Percentiles rank a stretch among this genome's conserved stretches.
These are phyloP conservation scores for Ceratobasidium sp. DNA, from an alignment of 1,284 basidiomycete genomes.

Conservation along the genomic window DNA sequence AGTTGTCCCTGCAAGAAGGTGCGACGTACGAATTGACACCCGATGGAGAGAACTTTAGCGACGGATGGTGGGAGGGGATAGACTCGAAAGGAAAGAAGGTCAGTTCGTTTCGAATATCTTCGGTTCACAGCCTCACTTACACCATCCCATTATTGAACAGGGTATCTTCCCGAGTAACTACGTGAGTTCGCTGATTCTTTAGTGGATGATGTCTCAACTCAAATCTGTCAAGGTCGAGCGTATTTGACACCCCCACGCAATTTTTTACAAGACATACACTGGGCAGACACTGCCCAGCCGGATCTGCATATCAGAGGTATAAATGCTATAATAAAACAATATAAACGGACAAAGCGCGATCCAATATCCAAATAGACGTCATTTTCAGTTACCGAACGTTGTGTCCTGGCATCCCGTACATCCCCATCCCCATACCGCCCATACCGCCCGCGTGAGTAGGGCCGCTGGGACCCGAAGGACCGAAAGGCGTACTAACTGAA, in stretches of 20 bases:
- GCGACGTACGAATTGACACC: constrained; percentile 66
- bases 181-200: constrained; percentile 57
- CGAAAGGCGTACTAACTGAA: constrained; percentile 23
- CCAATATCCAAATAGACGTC: background rate
- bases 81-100: constrained; percentile 61
- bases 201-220: background rate
- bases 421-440: constrained; percentile 34
- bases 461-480: constrained; percentile 19
- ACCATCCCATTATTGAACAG: constrained; percentile 23
- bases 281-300: background rate
- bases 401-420: constrained; percentile 35
- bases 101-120: background rate
- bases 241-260: constrained; percentile 6
- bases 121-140: too few relatives aligned
- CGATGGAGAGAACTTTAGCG: constrained; percentile 68
- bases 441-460: constrained; percentile 23
- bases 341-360: constrained; percentile 10
- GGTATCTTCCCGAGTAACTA: constrained; percentile 86
- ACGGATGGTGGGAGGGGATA: constrained; percentile 84
- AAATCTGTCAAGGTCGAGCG: constrained; percentile 28
- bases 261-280: background rate
- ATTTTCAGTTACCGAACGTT: constrained; percentile 20
- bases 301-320: background rate
- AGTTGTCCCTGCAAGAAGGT: constrained; percentile 68
- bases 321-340: constrained; percentile 17